A percentile compares a stretch with the other conserved stretches of the same genome.
Conservation (phyloP, 257 asterid genomes). For the Asclepias syriaca region DNA sequence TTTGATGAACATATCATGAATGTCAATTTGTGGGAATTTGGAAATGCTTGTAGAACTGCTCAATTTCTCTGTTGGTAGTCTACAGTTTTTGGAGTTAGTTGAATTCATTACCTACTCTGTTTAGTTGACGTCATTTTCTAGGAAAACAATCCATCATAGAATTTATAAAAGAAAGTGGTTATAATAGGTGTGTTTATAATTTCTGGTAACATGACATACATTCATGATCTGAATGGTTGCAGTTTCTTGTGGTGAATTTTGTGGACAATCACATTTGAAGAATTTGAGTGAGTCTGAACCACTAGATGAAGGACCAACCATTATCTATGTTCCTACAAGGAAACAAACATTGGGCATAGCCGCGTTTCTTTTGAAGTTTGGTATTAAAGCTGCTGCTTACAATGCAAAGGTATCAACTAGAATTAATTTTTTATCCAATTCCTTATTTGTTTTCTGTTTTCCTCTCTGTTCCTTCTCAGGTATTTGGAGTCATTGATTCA, state of each 20-base stretch:
- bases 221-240: constrained; percentile 20
- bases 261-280: constrained; percentile 32
- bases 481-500: background rate
- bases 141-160: background rate
- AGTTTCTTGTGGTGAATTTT: constrained; percentile 73
- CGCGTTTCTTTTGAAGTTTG: constrained; percentile 51
- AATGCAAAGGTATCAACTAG: constrained; percentile 58
- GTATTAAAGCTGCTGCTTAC: constrained; percentile 77
- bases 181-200: background rate
- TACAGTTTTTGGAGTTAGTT: background rate
- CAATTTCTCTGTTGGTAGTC: background rate
- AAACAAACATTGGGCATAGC: constrained; percentile 62
- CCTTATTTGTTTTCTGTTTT: background rate
- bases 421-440: background rate
- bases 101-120: background rate
- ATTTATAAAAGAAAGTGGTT: background rate
- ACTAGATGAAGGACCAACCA: constrained; percentile 55
- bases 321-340: constrained; percentile 69
- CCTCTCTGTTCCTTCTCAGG: background rate
- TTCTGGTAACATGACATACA: background rate
- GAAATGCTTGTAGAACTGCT: background rate
- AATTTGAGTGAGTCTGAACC: constrained; percentile 19
- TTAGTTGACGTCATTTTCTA: constrained; percentile 1
- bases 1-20: background rate
- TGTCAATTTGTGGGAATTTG: background rate